phyloP scores from a whole-genome alignment of 257 asterid species.

The Jasminum sambac region DNA sequence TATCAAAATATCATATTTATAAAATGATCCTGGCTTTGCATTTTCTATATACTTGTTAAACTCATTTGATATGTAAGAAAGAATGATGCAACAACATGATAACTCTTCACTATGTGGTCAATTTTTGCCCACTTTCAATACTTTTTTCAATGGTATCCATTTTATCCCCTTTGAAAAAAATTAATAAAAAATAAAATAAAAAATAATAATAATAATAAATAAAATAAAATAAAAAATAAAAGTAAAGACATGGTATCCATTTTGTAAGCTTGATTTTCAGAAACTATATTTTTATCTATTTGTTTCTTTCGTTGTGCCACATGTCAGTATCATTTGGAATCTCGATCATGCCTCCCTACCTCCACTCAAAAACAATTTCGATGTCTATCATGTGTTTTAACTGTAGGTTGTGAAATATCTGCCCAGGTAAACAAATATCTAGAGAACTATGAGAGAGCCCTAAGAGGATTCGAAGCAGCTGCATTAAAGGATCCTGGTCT shows the following conservation, averaged over 20 bases:
- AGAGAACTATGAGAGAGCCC: constrained; percentile 95
- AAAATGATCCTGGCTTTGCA: neutral
- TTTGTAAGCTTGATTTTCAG: neutral
- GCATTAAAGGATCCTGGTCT: constrained; percentile 88
- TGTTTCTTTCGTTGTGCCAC: neutral
- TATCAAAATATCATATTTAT: neutral
- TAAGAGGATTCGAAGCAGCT: constrained; percentile 98
- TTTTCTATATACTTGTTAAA: neutral
- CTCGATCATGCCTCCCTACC: neutral
- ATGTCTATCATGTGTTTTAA: neutral
- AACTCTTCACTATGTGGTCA: constrained; percentile 5
- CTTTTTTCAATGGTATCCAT: neutral
- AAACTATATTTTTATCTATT: constrained; percentile 5
- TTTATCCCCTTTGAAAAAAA: too few species aligned
- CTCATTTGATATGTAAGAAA: neutral
- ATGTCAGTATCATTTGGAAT: neutral
- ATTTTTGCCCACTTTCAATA: constrained; percentile 10
- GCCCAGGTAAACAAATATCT: constrained; percentile 80
- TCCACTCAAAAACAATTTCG: neutral
- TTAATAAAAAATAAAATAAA: too few species aligned
- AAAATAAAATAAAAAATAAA: too few species aligned
- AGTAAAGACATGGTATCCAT: neutral
- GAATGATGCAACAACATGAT: neutral
- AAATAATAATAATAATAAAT: too few species aligned
- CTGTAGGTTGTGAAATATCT: constrained; percentile 1